phyloP scores from a whole-genome alignment of 2,329 filamentous ascomycete genomes.

The Fusarium piperis region DNA sequence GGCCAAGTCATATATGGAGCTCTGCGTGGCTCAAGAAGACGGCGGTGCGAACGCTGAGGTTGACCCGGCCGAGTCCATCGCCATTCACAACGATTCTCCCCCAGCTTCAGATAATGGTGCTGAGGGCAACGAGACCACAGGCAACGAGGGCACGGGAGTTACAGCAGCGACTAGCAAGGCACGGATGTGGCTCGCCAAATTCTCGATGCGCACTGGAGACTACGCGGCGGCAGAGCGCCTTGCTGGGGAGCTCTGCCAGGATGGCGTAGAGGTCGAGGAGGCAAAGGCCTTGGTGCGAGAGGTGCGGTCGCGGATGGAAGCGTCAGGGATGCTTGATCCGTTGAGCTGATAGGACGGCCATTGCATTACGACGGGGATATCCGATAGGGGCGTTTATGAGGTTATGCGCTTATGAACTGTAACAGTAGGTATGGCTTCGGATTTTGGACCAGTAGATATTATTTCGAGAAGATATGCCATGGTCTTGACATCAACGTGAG shows the following conservation, averaged over 20 bases:
- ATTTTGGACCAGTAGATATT: neutral
- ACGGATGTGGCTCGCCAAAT: slow-evolving; percentile 89
- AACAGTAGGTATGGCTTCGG: slow-evolving; percentile 4
- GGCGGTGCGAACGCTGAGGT: slow-evolving; percentile 63
- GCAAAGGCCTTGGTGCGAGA: slow-evolving; percentile 93
- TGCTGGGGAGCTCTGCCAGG: slow-evolving; percentile 91
- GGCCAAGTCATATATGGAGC: slow-evolving; percentile 93
- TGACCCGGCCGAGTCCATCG: slow-evolving; percentile 59
- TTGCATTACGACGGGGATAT: neutral
- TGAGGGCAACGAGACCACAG: slow-evolving; percentile 47
- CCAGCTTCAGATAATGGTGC: slow-evolving; percentile 50
- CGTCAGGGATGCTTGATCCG: slow-evolving; percentile 46
- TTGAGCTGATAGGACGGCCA: slow-evolving; percentile 32
- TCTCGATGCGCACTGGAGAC: slow-evolving; percentile 80
- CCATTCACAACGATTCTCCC: slow-evolving; percentile 66
- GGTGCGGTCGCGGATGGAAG: slow-evolving; percentile 79
- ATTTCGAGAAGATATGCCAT: neutral
- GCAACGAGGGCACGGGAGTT: slow-evolving; percentile 76
- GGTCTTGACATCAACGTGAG: neutral
- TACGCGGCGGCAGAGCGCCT: slow-evolving; percentile 80
- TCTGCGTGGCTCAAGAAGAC: slow-evolving; percentile 92
- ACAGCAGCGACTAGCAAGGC: slow-evolving; percentile 93
- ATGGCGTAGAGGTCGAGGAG: slow-evolving; percentile 96
- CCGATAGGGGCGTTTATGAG: slow-evolving; percentile 3
- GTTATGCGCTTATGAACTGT: slow-evolving; percentile 22